Conservation (phyloP, 495 filamentous ascomycete genomes). For the Daldinia caldariorum region DNA sequence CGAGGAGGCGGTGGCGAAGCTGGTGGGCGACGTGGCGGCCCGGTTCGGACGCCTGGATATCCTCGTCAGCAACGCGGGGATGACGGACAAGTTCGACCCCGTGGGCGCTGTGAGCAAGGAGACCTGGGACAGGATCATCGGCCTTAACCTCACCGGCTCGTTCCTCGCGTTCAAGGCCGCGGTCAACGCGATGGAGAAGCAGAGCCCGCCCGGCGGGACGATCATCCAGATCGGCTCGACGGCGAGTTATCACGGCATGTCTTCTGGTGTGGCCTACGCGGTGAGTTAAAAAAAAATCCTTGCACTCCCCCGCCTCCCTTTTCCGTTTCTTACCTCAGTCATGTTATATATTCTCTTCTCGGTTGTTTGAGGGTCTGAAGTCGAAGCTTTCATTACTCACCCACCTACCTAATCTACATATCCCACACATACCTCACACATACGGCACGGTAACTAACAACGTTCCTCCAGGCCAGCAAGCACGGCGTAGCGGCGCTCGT, state of each 20-base stretch:
- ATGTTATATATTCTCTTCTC: too few species aligned
- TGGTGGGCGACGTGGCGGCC: slow-evolving; percentile 48
- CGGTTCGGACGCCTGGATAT: slow-evolving; percentile 58
- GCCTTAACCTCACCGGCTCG: slow-evolving; percentile 68
- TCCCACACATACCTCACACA: too few species aligned
- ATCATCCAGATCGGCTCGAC: slow-evolving; percentile 63
- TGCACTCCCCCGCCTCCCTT: not conserved
- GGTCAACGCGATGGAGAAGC: slow-evolving; percentile 50
- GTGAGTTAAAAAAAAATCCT: too few species aligned
- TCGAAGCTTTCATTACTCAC: too few species aligned
- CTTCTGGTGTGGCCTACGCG: slow-evolving; percentile 64
- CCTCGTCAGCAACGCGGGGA: slow-evolving; percentile 63
- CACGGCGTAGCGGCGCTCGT: slow-evolving; percentile 67
- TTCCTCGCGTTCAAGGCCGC: slow-evolving; percentile 64
- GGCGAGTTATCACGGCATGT: slow-evolving; percentile 46
- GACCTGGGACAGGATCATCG: slow-evolving; percentile 67
- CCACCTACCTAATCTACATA: too few species aligned
- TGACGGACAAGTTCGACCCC: slow-evolving; percentile 65
- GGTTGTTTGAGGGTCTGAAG: too few species aligned
- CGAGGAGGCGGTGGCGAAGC: slow-evolving; percentile 49
- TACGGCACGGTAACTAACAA: not conserved
- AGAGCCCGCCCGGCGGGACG: slow-evolving; percentile 44
- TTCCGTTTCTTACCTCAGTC: not conserved
- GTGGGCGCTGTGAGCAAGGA: slow-evolving; percentile 60
- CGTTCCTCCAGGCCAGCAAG: slow-evolving; percentile 50